Evolutionary conservation across 176 grass and related monocot genomes (phyloP).

Genomic region (Pharus latifolius): DNA sequence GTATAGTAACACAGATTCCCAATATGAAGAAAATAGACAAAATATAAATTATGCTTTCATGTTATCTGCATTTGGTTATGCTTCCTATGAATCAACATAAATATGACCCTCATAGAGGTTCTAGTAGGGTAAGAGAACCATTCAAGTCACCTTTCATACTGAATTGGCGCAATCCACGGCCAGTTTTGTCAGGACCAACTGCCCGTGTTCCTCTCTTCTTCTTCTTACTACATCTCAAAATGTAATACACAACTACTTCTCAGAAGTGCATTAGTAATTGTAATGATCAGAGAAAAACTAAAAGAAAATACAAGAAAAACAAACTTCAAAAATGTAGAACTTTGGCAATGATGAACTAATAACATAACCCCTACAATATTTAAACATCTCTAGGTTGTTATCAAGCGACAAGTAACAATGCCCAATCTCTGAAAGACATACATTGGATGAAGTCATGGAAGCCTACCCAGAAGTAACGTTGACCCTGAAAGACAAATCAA

Average conservation of each 20-base stretch:
- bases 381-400: not conserved
- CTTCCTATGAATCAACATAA: not conserved
- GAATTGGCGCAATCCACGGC: conserved; percentile 91
- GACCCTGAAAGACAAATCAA: not conserved
- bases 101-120: not conserved
- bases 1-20: not conserved
- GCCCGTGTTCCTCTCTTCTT: conserved; percentile 69
- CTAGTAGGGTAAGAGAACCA: not conserved
- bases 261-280: not conserved
- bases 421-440: not conserved
- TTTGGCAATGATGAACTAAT: not conserved
- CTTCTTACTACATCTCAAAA: conserved; percentile 67
- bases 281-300: not conserved
- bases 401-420: conserved; percentile 2
- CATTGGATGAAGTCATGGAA: not conserved
- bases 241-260: not conserved
- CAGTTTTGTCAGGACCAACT: conserved; percentile 84
- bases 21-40: not conserved
- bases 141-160: conserved; percentile 81
- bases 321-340: conserved; percentile 5
- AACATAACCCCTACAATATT: not conserved
- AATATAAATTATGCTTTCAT: not conserved
- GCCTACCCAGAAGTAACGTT: not conserved
- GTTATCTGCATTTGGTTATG: not conserved
- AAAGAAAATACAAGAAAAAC: not conserved